Percentiles rank a stretch among this genome's conserved stretches.
phyloP scores from a whole-genome alignment of 495 filamentous ascomycete species.

The Lophiotrema nucula region DNA sequence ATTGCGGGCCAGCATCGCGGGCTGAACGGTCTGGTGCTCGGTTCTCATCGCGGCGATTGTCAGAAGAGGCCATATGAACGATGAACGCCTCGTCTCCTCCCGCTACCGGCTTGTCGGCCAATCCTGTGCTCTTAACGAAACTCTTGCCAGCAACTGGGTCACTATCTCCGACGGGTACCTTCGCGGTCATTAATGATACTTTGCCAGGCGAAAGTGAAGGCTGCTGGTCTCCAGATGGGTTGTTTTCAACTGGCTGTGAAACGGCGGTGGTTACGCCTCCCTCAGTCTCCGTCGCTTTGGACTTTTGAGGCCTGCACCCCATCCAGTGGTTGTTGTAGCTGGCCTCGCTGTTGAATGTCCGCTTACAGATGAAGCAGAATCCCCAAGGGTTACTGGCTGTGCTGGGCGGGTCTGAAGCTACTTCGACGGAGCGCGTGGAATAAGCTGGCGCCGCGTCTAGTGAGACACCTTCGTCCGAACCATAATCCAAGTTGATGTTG shows the following conservation, averaged over 20 bases:
- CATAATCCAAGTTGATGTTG: not conserved
- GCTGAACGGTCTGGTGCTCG: too few relatives aligned
- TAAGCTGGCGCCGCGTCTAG: not conserved
- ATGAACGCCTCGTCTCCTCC: too few relatives aligned
- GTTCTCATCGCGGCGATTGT: too few relatives aligned
- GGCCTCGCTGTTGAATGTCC: not conserved
- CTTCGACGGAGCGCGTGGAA: not conserved
- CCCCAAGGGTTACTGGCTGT: not conserved
- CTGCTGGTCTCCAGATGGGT: not conserved
- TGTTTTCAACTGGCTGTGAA: not conserved
- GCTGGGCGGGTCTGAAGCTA: not conserved
- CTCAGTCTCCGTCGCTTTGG: too few relatives aligned
- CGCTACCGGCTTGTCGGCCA: too few relatives aligned
- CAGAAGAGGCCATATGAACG: too few relatives aligned
- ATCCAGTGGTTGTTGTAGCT: slow-evolving; percentile 3
- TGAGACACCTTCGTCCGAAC: not conserved
- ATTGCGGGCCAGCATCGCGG: too few relatives aligned
- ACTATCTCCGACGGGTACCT: not conserved
- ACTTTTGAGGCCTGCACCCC: not conserved
- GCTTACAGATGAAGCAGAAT: not conserved
- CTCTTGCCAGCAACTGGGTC: not conserved
- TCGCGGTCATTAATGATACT: not conserved
- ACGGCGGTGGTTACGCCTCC: too few relatives aligned
- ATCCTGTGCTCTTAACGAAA: not conserved
- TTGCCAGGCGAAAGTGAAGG: not conserved